These are phyloP conservation scores for Filosporella fistucella DNA, from an alignment of 495 filamentous ascomycete species.

Conservation along the genomic window DNA sequence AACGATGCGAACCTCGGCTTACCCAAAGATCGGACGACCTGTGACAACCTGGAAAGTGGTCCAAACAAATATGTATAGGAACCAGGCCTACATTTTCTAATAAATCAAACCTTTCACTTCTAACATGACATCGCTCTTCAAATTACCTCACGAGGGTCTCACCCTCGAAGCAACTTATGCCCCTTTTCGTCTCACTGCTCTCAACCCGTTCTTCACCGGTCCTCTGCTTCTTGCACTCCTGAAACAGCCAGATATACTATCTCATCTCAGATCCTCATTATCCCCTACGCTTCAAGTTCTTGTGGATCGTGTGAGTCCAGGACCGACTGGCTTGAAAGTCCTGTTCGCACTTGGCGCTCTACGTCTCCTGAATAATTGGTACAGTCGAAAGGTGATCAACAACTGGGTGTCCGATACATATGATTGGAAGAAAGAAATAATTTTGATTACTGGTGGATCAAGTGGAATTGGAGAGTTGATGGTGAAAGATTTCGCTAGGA, in stretches of 20 bases:
- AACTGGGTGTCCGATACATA: constrained; percentile 52
- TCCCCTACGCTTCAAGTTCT: background rate
- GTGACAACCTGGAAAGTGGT: too few relatives aligned
- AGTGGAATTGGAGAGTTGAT: constrained; percentile 29
- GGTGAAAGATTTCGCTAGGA: background rate
- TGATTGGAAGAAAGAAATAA: constrained; percentile 56
- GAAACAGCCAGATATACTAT: constrained; percentile 6
- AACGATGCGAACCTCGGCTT: too few relatives aligned
- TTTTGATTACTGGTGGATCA: constrained; percentile 24
- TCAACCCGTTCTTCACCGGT: constrained; percentile 7
- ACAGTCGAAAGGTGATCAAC: constrained; percentile 51
- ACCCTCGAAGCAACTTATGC: constrained; percentile 2
- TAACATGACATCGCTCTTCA: too few relatives aligned
- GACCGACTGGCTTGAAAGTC: background rate
- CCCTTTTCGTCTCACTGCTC: background rate
- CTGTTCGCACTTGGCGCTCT: constrained; percentile 43
- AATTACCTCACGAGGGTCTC: constrained; percentile 2
- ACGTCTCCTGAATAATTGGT: constrained; percentile 37
- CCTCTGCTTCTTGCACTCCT: constrained; percentile 33
- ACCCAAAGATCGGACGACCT: too few relatives aligned
- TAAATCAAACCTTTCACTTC: too few relatives aligned
- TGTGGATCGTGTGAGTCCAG: background rate
- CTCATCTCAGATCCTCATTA: background rate
- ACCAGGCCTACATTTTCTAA: too few relatives aligned
- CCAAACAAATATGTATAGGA: too few relatives aligned